Evolutionary conservation across 331 rosid genomes (phyloP).

Genomic region (Rhamnella rubrinervis): DNA sequence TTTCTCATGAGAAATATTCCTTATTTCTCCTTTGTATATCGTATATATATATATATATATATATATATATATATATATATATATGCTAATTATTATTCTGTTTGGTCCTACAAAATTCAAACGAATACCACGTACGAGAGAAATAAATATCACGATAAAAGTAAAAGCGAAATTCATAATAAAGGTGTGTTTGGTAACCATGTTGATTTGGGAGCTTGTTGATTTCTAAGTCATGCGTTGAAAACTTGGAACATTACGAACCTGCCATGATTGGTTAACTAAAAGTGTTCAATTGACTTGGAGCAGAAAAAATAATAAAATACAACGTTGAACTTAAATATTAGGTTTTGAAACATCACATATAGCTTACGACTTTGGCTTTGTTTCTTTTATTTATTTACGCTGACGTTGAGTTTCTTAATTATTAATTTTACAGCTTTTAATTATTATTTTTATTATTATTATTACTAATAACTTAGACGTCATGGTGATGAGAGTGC

Average conservation of each 20-base stretch:
- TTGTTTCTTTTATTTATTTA: constrained; percentile 14
- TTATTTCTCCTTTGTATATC: not conserved
- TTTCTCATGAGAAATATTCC: constrained; percentile 1
- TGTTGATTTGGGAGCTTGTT: constrained; percentile 15
- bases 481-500: constrained; percentile 12
- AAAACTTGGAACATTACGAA: constrained; percentile 27
- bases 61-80: not conserved
- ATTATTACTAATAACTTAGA: not conserved
- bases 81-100: not conserved
- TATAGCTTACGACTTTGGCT: constrained; percentile 29
- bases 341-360: constrained; percentile 13
- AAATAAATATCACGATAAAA: constrained; percentile 6
- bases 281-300: constrained; percentile 41
- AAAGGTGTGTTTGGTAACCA: constrained; percentile 14
- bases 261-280: constrained; percentile 32
- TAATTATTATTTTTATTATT: too few species aligned
- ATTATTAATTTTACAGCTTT: too few species aligned
- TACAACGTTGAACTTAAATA: not conserved
- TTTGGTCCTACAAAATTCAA: too few species aligned
- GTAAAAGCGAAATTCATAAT: not conserved
- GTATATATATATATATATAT: not conserved
- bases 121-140: too few species aligned
- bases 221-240: constrained; percentile 28
- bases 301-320: constrained; percentile 28
- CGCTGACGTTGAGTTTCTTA: constrained; percentile 16